Base-by-base conservation (phyloP, 805 yeast genomes). In the Candida incommunis region DNA sequence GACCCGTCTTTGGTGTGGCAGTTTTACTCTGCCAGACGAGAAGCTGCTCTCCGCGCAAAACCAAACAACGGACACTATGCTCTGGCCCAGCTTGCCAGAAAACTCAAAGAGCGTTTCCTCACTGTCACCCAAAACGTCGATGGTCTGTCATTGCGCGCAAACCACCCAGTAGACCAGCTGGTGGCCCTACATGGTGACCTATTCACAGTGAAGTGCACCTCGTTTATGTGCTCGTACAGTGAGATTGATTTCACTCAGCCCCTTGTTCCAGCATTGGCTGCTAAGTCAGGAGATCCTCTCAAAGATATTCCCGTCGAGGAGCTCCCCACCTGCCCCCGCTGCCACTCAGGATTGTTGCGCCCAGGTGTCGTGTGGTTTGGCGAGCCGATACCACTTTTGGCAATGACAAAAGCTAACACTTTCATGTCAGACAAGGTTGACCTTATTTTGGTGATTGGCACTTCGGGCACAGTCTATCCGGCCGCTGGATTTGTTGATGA, bases 351-450 rank as follows among this genome's bases (percentile, higher is more conserved):
- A 0, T 57, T 82, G 11, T 62, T 87, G 47, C 67, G 96, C 21
- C 96, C 96, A 0, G 95, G 92, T 0, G 94, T 87, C 2, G 88
- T 86, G 3, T 87, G 95, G 96, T 85, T 82, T 62, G 96, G 96
- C n/a, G 96, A 87, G 61, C 71, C 86, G 15, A 64, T 87, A 41
- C 85, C 94, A 0, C 60, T 83, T 45, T 63, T 63, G 42, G 71
- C 70, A 11, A 72, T 87, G 46, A 79, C 77, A 48, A 64, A 64
- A 40, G 85, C 84, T 3, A 95, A 86, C 62, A 75, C 73, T 40
- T 86, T 82, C 53, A 69, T 85, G 3, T 71, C 75, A 51, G 66
- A 66, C 22, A 64, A 65, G 29, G 79, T 83, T 21, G 95, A 86
- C 54, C 62, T 87, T 54, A 77, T 85, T 2, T 64, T 86, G 43